phyloP scores from a whole-genome alignment of 495 filamentous ascomycete species.

The Aspergillus diversus region DNA sequence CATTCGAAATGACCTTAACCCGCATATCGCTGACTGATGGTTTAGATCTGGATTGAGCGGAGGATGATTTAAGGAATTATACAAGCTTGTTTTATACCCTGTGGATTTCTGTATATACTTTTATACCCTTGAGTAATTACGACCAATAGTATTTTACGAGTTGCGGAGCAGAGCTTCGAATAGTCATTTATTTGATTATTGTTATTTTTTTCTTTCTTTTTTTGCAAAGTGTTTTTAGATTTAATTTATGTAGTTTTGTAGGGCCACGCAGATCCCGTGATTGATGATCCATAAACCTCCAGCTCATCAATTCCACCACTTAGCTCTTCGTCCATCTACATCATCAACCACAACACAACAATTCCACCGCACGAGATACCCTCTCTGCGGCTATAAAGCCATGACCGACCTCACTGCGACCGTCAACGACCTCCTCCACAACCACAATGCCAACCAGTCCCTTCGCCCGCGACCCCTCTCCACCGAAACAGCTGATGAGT shows the following conservation, averaged over 20 bases:
- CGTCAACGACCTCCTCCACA: constrained; percentile 62
- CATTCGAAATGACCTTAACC: neutral
- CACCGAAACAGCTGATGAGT: constrained; percentile 71
- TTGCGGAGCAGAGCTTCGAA: neutral
- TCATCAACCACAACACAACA: constrained; percentile 14
- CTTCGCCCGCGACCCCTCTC: constrained; percentile 28
- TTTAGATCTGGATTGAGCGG: constrained; percentile 67
- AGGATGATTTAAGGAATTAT: constrained; percentile 32
- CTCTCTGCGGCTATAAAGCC: too few species aligned
- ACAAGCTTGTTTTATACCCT: constrained; percentile 27
- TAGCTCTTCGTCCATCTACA: constrained; percentile 7
- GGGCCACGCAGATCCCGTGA: constrained; percentile 27
- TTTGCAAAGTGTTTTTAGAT: constrained; percentile 24
- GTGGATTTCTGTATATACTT: constrained; percentile 18
- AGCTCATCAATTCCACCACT: constrained; percentile 15
- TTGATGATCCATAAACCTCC: constrained; percentile 10
- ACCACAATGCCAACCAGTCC: neutral
- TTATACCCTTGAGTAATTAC: constrained; percentile 25
- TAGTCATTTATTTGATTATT: neutral
- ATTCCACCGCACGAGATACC: too few species aligned
- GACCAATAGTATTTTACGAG: neutral
- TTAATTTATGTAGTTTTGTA: constrained; percentile 26
- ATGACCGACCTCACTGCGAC: constrained; percentile 75
- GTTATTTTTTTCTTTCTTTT: constrained; percentile 11
- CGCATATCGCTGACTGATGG: constrained; percentile 15